Percentiles rank a stretch among this genome's conserved stretches.
These are phyloP conservation scores for Suillus tomentosus DNA, from an alignment of 768 basidiomycete species.

Conservation along the genomic window DNA sequence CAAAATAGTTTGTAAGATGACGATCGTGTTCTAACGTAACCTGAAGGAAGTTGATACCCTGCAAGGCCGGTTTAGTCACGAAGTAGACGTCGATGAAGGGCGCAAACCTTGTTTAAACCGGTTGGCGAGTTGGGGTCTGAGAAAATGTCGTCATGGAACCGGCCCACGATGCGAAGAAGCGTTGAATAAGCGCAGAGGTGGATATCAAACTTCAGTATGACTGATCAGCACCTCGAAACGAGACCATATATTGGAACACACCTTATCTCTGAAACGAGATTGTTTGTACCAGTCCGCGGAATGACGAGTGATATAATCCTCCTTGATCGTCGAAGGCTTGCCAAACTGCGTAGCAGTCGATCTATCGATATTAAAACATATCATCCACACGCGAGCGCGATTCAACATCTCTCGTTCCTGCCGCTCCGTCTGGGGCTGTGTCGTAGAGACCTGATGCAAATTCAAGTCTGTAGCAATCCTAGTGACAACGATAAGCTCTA, in stretches of 20 bases:
- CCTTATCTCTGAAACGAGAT: slow-evolving; percentile 61
- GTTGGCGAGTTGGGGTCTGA: slow-evolving; percentile 67
- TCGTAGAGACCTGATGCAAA: slow-evolving; percentile 65
- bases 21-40: slow-evolving; percentile 65
- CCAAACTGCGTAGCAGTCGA: slow-evolving; percentile 89
- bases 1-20: slow-evolving; percentile 54
- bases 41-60: slow-evolving; percentile 69
- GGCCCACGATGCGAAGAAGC: slow-evolving; percentile 67
- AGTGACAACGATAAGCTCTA: neutral
- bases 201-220: slow-evolving; percentile 60
- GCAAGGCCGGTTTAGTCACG: neutral
- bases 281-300: slow-evolving; percentile 76
- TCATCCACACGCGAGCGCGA: slow-evolving; percentile 86
- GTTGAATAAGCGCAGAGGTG: slow-evolving; percentile 75
- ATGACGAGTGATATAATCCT: slow-evolving; percentile 76
- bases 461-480: slow-evolving; percentile 91
- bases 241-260: slow-evolving; percentile 27
- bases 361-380: slow-evolving; percentile 86
- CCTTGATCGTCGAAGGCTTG: slow-evolving; percentile 85
- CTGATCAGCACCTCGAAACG: neutral
- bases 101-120: slow-evolving; percentile 66
- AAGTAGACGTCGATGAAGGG: neutral
- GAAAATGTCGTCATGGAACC: slow-evolving; percentile 78
- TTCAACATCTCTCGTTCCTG: slow-evolving; percentile 85
- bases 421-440: slow-evolving; percentile 68